phyloP scores from a whole-genome alignment of 306 rosid species.

The Argentina anserina region DNA sequence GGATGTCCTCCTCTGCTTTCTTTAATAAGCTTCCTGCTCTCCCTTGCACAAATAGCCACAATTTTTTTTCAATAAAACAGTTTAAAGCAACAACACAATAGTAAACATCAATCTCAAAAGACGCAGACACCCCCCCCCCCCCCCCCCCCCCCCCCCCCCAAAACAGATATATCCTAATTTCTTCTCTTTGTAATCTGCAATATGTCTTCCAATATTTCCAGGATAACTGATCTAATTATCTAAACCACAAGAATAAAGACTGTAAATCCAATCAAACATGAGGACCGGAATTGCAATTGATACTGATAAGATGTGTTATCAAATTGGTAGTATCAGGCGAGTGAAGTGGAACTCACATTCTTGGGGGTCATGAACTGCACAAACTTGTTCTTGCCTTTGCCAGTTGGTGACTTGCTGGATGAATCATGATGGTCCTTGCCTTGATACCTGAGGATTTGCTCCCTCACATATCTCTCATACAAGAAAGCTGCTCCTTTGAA shows the following conservation, averaged over 20 bases:
- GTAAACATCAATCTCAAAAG: neutral
- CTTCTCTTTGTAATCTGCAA: neutral
- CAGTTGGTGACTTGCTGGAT: conserved; percentile 26
- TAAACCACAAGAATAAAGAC: neutral
- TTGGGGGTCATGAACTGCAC: conserved; percentile 43
- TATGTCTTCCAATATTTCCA: neutral
- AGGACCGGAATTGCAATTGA: neutral
- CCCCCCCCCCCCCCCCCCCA: neutral
- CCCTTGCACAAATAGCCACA: conserved; percentile 25
- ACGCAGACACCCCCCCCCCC: neutral
- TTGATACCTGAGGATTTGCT: conserved; percentile 39
- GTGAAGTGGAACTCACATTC: conserved; percentile 34
- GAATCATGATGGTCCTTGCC: conserved; percentile 7
- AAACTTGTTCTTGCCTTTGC: conserved; percentile 49
- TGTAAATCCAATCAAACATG: neutral
- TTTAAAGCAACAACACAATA: neutral
- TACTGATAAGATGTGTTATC: neutral
- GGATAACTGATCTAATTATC: too few species aligned
- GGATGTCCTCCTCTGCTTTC: neutral
- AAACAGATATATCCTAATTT: neutral
- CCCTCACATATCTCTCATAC: conserved; percentile 66
- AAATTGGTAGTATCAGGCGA: neutral
- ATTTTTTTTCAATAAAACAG: neutral
- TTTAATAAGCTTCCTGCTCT: conserved; percentile 47
- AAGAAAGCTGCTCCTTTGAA: conserved; percentile 88